Percentiles rank a stretch among this genome's conserved stretches.
Conservation (phyloP, 1,284 basidiomycete genomes). For the Cystobasidiaceae sp. region DNA sequence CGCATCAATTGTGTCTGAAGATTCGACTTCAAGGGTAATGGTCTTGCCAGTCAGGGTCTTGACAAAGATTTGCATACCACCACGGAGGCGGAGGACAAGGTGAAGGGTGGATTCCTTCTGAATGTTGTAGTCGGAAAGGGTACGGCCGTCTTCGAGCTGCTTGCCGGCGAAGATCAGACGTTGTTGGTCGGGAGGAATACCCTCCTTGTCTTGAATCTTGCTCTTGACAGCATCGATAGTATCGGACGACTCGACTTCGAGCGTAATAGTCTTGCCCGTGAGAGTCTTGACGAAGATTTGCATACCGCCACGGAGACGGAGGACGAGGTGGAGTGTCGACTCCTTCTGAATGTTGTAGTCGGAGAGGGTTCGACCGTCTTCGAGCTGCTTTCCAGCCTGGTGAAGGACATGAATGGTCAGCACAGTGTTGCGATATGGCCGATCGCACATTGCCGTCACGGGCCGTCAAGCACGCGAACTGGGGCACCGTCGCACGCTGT, state of each 20-base stretch:
- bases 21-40: conserved; percentile 48
- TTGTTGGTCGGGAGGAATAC: conserved; percentile 25
- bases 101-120: conserved; percentile 47
- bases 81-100: conserved; percentile 46
- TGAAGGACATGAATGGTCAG: background rate
- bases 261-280: conserved; percentile 57
- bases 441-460: background rate
- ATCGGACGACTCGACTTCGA: conserved; percentile 56
- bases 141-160: conserved; percentile 64
- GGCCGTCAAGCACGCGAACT: background rate
- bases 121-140: conserved; percentile 52
- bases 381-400: conserved; percentile 50
- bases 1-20: conserved; percentile 57
- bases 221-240: conserved; percentile 56
- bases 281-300: conserved; percentile 57
- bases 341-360: conserved; percentile 49
- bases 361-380: conserved; percentile 50
- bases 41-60: conserved; percentile 40
- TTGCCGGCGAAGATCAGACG: conserved; percentile 54
- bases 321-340: conserved; percentile 42
- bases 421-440: background rate
- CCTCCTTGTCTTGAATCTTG: conserved; percentile 56
- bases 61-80: conserved; percentile 46
- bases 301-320: conserved; percentile 85
- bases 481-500: background rate